A percentile compares a stretch with the other conserved stretches of the same genome.
phyloP scores from a whole-genome alignment of 495 filamentous ascomycete genomes.

The Penicillium goetzii region DNA sequence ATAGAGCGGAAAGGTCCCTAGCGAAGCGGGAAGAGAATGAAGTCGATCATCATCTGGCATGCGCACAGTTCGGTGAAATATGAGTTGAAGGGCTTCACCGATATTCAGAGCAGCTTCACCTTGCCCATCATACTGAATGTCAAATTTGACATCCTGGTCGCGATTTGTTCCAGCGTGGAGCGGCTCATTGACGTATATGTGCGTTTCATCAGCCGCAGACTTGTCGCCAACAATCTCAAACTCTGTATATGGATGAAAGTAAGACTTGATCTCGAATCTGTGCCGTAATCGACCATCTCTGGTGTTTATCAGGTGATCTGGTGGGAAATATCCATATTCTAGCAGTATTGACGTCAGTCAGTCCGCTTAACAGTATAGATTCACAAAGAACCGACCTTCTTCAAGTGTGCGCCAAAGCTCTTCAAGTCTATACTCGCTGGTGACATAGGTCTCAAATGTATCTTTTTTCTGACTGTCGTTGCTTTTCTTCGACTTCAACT shows the following conservation, averaged over 20 bases:
- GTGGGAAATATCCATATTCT: background rate
- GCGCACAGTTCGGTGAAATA: conserved; percentile 4
- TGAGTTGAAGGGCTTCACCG: background rate
- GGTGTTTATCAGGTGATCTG: background rate
- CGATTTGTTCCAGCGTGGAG: background rate
- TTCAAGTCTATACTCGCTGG: background rate
- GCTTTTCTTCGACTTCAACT: background rate
- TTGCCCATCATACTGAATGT: background rate
- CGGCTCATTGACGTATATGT: background rate
- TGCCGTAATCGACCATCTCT: background rate
- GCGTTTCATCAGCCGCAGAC: background rate
- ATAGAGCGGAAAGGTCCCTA: conserved; percentile 1
- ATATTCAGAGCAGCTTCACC: background rate
- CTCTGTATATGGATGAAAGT: background rate
- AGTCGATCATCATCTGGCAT: conserved; percentile 5
- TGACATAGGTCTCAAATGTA: background rate
- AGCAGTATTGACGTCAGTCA: background rate
- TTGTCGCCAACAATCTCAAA: conserved; percentile 1
- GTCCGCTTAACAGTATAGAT: background rate
- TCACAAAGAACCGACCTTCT: background rate
- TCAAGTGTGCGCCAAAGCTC: background rate
- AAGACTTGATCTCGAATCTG: background rate
- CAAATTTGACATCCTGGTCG: background rate
- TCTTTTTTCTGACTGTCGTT: background rate
- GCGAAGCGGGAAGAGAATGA: background rate